A percentile compares a stretch with the other conserved stretches of the same genome.
phyloP scores from a whole-genome alignment of 352 stramenopile genomes.

The Phytophthora cryptogea region DNA sequence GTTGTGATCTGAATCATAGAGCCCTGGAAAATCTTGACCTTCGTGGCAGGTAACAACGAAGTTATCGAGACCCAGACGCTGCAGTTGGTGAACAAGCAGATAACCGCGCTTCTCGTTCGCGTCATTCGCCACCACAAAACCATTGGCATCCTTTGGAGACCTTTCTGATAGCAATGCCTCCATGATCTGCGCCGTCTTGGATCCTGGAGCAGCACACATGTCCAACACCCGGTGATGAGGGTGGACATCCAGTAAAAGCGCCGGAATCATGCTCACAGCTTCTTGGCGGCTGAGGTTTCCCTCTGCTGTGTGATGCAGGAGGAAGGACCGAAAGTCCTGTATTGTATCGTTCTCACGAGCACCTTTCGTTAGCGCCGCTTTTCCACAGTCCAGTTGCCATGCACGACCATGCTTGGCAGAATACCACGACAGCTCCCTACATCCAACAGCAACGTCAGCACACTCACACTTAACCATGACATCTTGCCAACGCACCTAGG shows the following conservation, averaged over 20 bases:
- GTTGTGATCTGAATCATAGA: slow-evolving; percentile 52
- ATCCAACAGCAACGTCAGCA: neutral
- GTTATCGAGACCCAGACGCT: slow-evolving; percentile 68
- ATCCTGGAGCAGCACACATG: slow-evolving; percentile 94
- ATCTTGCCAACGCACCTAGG: slow-evolving; percentile 29
- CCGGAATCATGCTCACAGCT: slow-evolving; percentile 97
- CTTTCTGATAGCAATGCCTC: slow-evolving; percentile 57
- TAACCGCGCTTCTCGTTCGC: slow-evolving; percentile 95
- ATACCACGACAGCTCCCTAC: slow-evolving; percentile 69
- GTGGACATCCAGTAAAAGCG: slow-evolving; percentile 94
- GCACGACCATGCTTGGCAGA: slow-evolving; percentile 49
- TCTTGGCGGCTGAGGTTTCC: slow-evolving; percentile 97
- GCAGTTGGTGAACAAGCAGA: slow-evolving; percentile 95
- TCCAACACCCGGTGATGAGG: slow-evolving; percentile 79
- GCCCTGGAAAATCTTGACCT: slow-evolving; percentile 93
- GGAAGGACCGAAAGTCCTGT: slow-evolving; percentile 90
- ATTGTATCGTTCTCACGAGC: slow-evolving; percentile 63
- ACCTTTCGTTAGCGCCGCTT: slow-evolving; percentile 61
- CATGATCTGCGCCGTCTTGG: slow-evolving; percentile 98
- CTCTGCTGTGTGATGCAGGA: slow-evolving; percentile 90
- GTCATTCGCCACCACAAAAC: slow-evolving; percentile 97
- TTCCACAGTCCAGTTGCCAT: slow-evolving; percentile 79
- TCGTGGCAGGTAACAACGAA: slow-evolving; percentile 93
- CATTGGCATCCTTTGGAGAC: slow-evolving; percentile 19
- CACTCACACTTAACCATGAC: neutral